A percentile compares a stretch with the other conserved stretches of the same genome.
Evolutionary conservation across 1,139 yeast genomes (phyloP).

Genomic region (Meyerozyma carpophila): DNA sequence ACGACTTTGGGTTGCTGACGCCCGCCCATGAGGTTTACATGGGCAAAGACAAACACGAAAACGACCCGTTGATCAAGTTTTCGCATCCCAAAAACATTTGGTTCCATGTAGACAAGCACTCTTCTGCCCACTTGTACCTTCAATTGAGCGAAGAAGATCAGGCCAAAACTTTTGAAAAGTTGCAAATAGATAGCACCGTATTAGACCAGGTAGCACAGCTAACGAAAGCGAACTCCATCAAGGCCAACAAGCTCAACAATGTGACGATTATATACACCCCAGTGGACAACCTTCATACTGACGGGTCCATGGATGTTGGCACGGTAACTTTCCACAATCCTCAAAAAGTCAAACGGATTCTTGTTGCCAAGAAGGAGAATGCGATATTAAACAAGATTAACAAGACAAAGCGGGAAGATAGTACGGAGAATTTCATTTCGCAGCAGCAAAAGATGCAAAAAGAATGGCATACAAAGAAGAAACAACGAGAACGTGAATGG

Average conservation of each 20-base stretch:
- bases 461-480: constrained; percentile 30
- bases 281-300: constrained; percentile 65
- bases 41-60: constrained; percentile 77
- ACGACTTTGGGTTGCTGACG: constrained; percentile 24
- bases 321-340: constrained; percentile 69
- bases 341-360: constrained; percentile 47
- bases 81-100: constrained; percentile 70
- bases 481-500: constrained; percentile 27
- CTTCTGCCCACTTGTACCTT: constrained; percentile 79
- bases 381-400: constrained; percentile 59
- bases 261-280: constrained; percentile 73
- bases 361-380: constrained; percentile 56
- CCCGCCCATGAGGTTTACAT: constrained; percentile 44
- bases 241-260: constrained; percentile 69
- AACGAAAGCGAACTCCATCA: constrained; percentile 76
- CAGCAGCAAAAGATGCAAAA: constrained; percentile 35
- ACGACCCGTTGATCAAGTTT: constrained; percentile 65
- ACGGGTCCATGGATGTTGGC: constrained; percentile 77
- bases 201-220: constrained; percentile 65
- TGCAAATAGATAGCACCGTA: constrained; percentile 46
- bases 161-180: constrained; percentile 24
- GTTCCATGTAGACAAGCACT: constrained; percentile 80
- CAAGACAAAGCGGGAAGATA: constrained; percentile 51
- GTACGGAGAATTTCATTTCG: constrained; percentile 48
- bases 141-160: constrained; percentile 48